Conservation (phyloP, 2,329 filamentous ascomycete species). For the Epichloe gansuensis region DNA sequence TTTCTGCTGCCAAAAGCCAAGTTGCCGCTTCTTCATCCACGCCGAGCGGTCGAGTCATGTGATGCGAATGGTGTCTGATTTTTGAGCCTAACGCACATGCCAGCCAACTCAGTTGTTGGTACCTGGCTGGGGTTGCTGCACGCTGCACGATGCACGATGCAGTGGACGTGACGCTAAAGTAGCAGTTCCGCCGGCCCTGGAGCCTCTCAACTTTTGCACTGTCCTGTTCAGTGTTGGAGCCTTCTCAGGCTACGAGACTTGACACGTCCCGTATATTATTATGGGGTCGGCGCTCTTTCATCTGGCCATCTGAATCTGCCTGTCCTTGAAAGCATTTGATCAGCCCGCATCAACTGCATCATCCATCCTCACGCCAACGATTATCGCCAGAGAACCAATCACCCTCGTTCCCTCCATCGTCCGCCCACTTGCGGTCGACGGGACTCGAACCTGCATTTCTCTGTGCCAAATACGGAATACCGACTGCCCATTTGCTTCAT, state of each 20-base stretch:
- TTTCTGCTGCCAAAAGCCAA: neutral
- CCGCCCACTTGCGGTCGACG: neutral
- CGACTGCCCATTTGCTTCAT: neutral
- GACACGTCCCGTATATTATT: too few relatives aligned
- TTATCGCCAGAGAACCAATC: neutral
- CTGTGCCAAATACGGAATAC: neutral
- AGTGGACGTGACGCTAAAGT: neutral
- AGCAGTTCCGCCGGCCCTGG: neutral
- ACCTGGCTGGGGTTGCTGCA: neutral
- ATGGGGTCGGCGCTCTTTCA: neutral
- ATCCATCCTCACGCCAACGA: neutral
- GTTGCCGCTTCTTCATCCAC: neutral
- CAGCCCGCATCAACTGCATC: neutral
- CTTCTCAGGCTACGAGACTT: too few relatives aligned
- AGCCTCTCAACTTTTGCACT: neutral
- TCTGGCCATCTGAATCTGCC: neutral
- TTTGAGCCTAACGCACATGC: neutral
- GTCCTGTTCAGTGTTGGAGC: too few relatives aligned
- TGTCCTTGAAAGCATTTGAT: neutral
- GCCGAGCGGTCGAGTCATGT: conserved; percentile 3
- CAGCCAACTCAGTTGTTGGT: too few relatives aligned
- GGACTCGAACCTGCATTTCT: too few relatives aligned
- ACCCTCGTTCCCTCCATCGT: neutral
- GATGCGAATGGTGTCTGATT: neutral
- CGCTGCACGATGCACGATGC: too few relatives aligned